Percentiles rank a stretch among this genome's conserved stretches.
Evolutionary conservation across 148 eudicot genomes (phyloP).

Genomic region (Rhododendron williamsianum): DNA sequence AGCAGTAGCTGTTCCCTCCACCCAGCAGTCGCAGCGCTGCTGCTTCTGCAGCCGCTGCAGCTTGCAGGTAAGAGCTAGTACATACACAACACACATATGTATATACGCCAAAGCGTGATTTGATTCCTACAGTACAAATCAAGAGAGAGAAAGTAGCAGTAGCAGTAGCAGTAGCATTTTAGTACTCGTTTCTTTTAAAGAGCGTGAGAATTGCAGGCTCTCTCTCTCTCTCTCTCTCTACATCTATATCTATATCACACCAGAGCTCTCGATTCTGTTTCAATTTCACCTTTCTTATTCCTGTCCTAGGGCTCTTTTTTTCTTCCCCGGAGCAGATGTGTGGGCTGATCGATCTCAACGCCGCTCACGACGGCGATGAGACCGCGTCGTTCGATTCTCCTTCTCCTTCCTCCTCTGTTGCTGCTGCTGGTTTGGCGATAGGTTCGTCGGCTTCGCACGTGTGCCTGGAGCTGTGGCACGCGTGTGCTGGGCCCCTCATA

Average conservation of each 20-base stretch:
- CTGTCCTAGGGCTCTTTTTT: constrained; percentile 1
- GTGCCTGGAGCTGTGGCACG: constrained; percentile 99
- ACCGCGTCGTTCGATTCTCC: constrained; percentile 25
- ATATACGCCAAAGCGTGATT: constrained; percentile 13
- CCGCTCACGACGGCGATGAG: constrained; percentile 51
- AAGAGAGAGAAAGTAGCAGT: neutral
- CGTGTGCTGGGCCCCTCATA: constrained; percentile 85
- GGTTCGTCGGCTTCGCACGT: constrained; percentile 30
- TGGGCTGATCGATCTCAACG: constrained; percentile 80
- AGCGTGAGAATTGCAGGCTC: neutral
- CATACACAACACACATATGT: neutral
- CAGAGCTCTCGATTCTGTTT: neutral
- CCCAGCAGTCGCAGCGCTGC: constrained; percentile 40
- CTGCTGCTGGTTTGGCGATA: constrained; percentile 17
- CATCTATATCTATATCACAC: constrained; percentile 2
- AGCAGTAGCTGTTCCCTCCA: constrained; percentile 32
- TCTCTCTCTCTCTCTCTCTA: neutral
- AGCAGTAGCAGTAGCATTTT: neutral
- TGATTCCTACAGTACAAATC: neutral
- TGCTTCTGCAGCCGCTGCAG: constrained; percentile 29
- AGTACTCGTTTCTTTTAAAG: neutral
- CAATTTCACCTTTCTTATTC: neutral
- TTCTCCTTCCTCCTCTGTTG: neutral
- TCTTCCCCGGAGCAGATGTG: constrained; percentile 33
- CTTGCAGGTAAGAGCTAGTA: constrained; percentile 23